Conservation (phyloP, 768 basidiomycete species). For the Boletus rex-veris region DNA sequence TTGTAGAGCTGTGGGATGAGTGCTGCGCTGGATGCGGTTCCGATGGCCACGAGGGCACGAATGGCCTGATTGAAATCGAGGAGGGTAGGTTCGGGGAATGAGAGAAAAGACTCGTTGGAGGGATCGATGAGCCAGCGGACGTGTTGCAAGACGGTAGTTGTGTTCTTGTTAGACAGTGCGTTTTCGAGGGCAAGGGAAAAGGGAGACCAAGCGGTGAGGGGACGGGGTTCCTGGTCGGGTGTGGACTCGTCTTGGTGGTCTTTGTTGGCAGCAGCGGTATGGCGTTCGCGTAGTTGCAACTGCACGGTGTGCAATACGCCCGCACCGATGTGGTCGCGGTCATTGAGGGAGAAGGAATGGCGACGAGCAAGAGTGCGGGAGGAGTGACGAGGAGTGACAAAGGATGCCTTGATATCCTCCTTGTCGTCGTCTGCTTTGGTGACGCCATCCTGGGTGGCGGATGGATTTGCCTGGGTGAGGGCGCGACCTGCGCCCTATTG, state of each 20-base stretch:
- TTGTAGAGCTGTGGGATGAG: slow-evolving; percentile 67
- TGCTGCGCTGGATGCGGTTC: slow-evolving; percentile 46
- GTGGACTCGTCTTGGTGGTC: slow-evolving; percentile 15
- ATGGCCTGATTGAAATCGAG: slow-evolving; percentile 63
- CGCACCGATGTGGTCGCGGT: slow-evolving; percentile 35
- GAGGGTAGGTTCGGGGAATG: slow-evolving; percentile 35
- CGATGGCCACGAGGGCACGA: slow-evolving; percentile 39
- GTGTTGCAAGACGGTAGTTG: slow-evolving; percentile 7
- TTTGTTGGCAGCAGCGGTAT: slow-evolving; percentile 40
- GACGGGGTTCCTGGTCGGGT: slow-evolving; percentile 19
- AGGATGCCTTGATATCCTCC: slow-evolving; percentile 44
- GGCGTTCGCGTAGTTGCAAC: slow-evolving; percentile 57
- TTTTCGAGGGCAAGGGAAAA: slow-evolving; percentile 19
- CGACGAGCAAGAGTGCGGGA: slow-evolving; percentile 50
- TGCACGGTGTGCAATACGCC: slow-evolving; percentile 64
- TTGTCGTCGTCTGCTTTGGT: slow-evolving; percentile 52
- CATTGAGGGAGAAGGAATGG: slow-evolving; percentile 51
- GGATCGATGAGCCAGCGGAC: slow-evolving; percentile 33
- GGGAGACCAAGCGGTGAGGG: slow-evolving; percentile 24
- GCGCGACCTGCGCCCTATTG: slow-evolving; percentile 64
- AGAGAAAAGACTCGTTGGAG: slow-evolving; percentile 27
- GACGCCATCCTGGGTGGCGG: slow-evolving; percentile 51
- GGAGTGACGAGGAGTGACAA: slow-evolving; percentile 26
- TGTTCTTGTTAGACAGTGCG: slow-evolving; percentile 17
- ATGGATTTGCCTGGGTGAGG: slow-evolving; percentile 67